phyloP scores from a whole-genome alignment of 2,329 filamentous ascomycete genomes.

The Cercospora zeae-maydis region DNA sequence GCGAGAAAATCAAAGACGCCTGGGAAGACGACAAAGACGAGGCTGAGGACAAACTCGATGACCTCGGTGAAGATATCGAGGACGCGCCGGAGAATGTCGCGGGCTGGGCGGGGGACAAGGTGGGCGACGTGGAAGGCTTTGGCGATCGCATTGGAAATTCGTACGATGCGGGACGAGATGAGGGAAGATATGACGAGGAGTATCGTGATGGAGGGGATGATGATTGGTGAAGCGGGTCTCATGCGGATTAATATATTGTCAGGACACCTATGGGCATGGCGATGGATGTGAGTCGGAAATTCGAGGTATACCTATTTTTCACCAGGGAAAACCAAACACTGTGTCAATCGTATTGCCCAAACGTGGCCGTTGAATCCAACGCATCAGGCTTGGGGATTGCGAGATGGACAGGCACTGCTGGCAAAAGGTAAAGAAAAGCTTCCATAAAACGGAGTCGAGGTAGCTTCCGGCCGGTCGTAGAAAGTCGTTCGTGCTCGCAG shows the following conservation, averaged over 20 bases:
- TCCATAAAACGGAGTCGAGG: neutral
- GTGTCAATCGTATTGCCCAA: no score
- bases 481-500: slow-evolving; percentile 4
- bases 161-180: slow-evolving; percentile 43
- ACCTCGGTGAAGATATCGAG: slow-evolving; percentile 31
- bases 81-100: slow-evolving; percentile 45
- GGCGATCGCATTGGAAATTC: slow-evolving; percentile 42
- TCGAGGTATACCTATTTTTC: neutral
- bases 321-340: neutral
- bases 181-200: slow-evolving; percentile 27
- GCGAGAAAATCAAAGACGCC: slow-evolving; percentile 39
- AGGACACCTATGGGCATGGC: neutral
- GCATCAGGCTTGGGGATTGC: no score
- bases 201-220: slow-evolving; percentile 1
- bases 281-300: neutral
- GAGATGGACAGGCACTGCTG: neutral
- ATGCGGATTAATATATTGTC: no score
- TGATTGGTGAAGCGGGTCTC: slow-evolving; percentile 1
- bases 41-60: slow-evolving; percentile 21
- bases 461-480: neutral
- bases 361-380: no score
- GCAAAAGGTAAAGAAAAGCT: neutral
- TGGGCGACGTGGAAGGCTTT: slow-evolving; percentile 39
- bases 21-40: slow-evolving; percentile 21
- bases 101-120: slow-evolving; percentile 44